Conservation (phyloP, 139 green algal genomes). For the Chlorella sp. region DNA sequence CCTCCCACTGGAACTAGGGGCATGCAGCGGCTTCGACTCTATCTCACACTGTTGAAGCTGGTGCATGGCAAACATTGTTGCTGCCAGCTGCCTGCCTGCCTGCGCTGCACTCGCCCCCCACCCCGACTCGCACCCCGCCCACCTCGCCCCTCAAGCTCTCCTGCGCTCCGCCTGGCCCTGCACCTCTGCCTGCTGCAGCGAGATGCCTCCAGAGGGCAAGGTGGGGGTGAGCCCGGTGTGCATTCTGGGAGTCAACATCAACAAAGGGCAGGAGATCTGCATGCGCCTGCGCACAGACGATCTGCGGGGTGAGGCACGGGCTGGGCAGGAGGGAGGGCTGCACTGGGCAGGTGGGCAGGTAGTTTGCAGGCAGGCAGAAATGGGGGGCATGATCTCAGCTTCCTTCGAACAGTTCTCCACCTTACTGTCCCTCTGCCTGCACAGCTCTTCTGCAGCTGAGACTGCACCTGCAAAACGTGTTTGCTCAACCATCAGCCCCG, state of each 20-base stretch:
- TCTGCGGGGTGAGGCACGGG: conserved; percentile 44
- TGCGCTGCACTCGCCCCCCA: background rate
- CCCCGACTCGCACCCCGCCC: background rate
- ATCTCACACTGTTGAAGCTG: background rate
- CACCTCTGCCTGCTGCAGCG: conserved; percentile 20
- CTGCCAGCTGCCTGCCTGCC: background rate
- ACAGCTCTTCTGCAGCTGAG: background rate
- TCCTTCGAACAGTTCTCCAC: background rate
- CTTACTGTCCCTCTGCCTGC: background rate
- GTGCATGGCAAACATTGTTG: background rate
- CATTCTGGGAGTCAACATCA: conserved; percentile 84
- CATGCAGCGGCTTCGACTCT: background rate
- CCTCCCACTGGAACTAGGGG: background rate
- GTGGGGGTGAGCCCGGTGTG: conserved; percentile 79
- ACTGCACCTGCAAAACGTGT: background rate
- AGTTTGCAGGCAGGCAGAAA: background rate
- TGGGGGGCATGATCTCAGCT: background rate
- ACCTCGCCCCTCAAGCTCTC: too few relatives aligned
- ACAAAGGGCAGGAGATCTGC: conserved; percentile 83
- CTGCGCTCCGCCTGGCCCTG: background rate
- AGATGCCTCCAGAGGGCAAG: conserved; percentile 87
- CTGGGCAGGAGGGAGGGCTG: background rate
- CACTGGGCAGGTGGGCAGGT: background rate
- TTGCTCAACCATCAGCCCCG: too few relatives aligned
- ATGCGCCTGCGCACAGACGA: conserved; percentile 92